Conservation (phyloP, 139 green algal species). For the Pseudopediastrum boryanum region DNA sequence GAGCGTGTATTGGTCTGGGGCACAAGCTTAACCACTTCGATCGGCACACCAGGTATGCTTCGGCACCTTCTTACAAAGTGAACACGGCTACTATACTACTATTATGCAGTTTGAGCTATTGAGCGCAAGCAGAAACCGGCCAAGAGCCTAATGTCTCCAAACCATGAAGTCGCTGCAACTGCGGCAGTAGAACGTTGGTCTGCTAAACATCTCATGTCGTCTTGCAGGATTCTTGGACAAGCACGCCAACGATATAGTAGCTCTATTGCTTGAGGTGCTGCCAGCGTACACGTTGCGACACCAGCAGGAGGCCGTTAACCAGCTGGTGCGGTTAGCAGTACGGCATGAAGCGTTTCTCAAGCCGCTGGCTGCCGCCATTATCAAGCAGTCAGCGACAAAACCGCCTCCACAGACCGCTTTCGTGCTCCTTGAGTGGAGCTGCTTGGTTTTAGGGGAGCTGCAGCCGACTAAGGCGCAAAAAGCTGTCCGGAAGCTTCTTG, state of each 20-base stretch:
- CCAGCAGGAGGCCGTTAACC: slow-evolving; percentile 22
- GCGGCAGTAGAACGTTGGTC: not conserved
- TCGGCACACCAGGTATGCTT: slow-evolving; percentile 26
- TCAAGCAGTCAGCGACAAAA: slow-evolving; percentile 44
- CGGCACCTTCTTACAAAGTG: not conserved
- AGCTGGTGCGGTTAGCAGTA: slow-evolving; percentile 23
- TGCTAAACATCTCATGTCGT: not conserved
- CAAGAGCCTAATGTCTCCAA: not conserved
- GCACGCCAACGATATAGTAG: slow-evolving; percentile 49
- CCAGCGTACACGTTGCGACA: slow-evolving; percentile 28
- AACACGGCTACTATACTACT: not conserved
- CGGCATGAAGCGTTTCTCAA: slow-evolving; percentile 60
- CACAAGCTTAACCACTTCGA: slow-evolving; percentile 33
- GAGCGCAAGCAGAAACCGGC: not conserved
- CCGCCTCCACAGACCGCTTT: slow-evolving; percentile 34
- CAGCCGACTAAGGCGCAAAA: slow-evolving; percentile 57
- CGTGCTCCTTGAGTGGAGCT: slow-evolving; percentile 62
- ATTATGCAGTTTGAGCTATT: not conserved
- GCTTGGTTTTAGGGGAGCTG: slow-evolving; percentile 53
- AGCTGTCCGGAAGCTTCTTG: slow-evolving; percentile 71
- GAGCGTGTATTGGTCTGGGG: slow-evolving; percentile 38
- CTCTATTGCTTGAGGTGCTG: slow-evolving; percentile 41
- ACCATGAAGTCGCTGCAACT: not conserved
- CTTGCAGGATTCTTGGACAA: slow-evolving; percentile 60
- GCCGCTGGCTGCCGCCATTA: slow-evolving; percentile 50